A percentile compares a stretch with the other conserved stretches of the same genome.
Conservation (phyloP, 805 yeast species). For the Hanseniaspora hatyaiensis region DNA sequence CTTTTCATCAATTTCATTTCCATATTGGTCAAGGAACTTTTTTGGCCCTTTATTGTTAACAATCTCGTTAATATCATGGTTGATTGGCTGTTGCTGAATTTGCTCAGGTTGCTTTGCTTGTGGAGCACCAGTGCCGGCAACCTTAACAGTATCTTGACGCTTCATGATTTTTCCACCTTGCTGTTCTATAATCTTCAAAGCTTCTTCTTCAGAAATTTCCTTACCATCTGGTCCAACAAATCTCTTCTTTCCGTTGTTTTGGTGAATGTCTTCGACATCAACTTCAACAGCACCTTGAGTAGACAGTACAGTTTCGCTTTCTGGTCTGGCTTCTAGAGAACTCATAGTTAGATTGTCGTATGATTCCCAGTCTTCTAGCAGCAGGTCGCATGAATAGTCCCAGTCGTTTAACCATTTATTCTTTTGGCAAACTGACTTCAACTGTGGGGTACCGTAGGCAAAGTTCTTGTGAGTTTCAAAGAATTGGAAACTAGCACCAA, state of each 20-base stretch:
- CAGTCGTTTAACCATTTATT: conserved; percentile 53
- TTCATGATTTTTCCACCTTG: conserved; percentile 23
- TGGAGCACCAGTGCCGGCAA: conserved; percentile 17
- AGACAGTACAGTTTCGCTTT: conserved; percentile 10
- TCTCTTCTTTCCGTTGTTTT: conserved; percentile 25
- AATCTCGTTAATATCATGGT: conserved; percentile 19
- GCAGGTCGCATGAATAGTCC: conserved; percentile 78
- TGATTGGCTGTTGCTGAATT: neutral
- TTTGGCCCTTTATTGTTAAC: conserved; percentile 24
- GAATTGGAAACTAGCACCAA: conserved; percentile 40
- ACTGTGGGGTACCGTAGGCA: conserved; percentile 73
- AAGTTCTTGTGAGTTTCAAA: conserved; percentile 59
- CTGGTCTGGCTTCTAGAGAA: conserved; percentile 16
- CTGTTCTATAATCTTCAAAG: conserved; percentile 23
- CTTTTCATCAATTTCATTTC: conserved; percentile 30
- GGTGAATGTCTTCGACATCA: conserved; percentile 22
- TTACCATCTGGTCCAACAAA: conserved; percentile 34
- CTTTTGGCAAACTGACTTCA: conserved; percentile 49
- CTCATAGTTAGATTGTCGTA: conserved; percentile 20
- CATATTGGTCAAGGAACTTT: conserved; percentile 31
- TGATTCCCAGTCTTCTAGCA: conserved; percentile 29
- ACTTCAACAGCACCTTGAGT: conserved; percentile 15
- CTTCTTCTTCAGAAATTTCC: conserved; percentile 28
- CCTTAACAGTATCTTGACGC: conserved; percentile 16
- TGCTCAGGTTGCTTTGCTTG: conserved; percentile 16